A percentile compares a stretch with the other conserved stretches of the same genome.
These are phyloP conservation scores for Dothistroma pini DNA, from an alignment of 2,329 filamentous ascomycete species.

Conservation along the genomic window DNA sequence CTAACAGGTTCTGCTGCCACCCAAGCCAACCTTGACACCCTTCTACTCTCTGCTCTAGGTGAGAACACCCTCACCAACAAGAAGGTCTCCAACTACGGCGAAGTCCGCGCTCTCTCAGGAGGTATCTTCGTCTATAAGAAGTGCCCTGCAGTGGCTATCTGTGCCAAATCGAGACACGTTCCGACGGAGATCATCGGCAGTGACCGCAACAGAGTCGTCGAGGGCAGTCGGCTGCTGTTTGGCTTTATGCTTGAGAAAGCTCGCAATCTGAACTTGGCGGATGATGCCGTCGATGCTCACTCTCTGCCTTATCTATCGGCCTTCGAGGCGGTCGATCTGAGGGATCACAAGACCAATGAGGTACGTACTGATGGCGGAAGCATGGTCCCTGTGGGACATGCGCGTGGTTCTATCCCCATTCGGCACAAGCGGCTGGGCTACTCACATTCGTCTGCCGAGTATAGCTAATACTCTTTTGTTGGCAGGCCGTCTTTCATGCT, in stretches of 20 bases:
- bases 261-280: constrained; percentile 19
- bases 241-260: constrained; percentile 38
- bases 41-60: constrained; percentile 8
- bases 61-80: constrained; percentile 7
- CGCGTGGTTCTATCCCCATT: no score
- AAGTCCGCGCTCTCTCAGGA: constrained; percentile 3
- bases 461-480: no score
- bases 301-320: constrained; percentile 26
- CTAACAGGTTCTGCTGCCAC: constrained; percentile 1
- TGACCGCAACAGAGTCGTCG: constrained; percentile 29
- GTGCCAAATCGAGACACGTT: constrained; percentile 21
- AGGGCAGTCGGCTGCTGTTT: constrained; percentile 36
- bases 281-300: constrained; percentile 6
- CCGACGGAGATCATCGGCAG: constrained; percentile 29
- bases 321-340: constrained; percentile 30
- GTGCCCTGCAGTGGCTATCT: constrained; percentile 20
- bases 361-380: no score
- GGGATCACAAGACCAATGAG: constrained; percentile 32
- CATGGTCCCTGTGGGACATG: no score
- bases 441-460: no score
- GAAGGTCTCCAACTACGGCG: constrained; percentile 17
- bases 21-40: constrained; percentile 10
- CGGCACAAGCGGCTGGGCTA: no score
- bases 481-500: constrained; percentile 23
- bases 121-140: constrained; percentile 7